Evolutionary conservation across 345 rosid genomes (phyloP).

Genomic region (Boechera stricta): DNA sequence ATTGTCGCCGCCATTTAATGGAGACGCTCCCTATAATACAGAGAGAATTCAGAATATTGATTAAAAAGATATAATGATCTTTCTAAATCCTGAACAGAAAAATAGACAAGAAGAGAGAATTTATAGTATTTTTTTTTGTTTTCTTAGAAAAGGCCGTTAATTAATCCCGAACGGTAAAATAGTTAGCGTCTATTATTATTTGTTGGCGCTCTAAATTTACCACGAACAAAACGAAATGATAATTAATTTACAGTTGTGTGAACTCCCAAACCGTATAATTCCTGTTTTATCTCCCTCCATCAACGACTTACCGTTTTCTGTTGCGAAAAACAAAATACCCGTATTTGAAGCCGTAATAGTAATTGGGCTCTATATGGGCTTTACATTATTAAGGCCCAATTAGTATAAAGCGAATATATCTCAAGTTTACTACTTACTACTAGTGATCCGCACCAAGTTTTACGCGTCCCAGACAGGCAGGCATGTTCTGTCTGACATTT

Average conservation of each 20-base stretch:
- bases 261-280: not conserved
- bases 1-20: constrained; percentile 32
- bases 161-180: constrained; percentile 10
- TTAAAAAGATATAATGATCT: not conserved
- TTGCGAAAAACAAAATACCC: not conserved
- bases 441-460: constrained; percentile 19
- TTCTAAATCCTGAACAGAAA: constrained; percentile 37
- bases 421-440: not conserved
- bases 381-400: constrained; percentile 9
- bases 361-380: constrained; percentile 15
- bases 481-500: constrained; percentile 46
- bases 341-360: not conserved
- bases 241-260: constrained; percentile 29
- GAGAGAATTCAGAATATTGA: constrained; percentile 35
- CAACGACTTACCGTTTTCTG: constrained; percentile 17
- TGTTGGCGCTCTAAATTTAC: constrained; percentile 19
- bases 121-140: constrained; percentile 1
- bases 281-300: not conserved
- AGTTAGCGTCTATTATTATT: not conserved
- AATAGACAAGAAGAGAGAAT: not conserved
- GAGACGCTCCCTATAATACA: constrained; percentile 14
- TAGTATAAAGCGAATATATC: not conserved
- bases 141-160: constrained; percentile 12
- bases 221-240: constrained; percentile 2
- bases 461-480: constrained; percentile 46